These are phyloP conservation scores for Phialophora tarda DNA, from an alignment of 2,329 filamentous ascomycete species.

Conservation along the genomic window DNA sequence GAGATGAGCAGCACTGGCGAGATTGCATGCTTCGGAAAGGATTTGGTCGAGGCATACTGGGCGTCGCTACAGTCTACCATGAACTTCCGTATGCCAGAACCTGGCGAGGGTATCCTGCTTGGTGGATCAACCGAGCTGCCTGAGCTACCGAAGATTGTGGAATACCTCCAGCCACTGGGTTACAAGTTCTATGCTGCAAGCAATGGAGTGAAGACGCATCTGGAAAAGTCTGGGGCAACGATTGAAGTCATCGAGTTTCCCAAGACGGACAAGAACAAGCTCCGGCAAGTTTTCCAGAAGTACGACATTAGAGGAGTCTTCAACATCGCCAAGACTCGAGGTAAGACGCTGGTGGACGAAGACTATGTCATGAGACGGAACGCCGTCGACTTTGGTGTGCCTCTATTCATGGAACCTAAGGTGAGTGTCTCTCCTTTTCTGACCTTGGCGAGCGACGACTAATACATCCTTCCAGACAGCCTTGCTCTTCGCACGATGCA, in stretches of 20 bases:
- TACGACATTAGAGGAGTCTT: slow-evolving; percentile 96
- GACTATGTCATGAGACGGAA: slow-evolving; percentile 99
- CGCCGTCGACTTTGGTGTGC: slow-evolving; percentile 96
- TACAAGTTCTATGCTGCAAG: slow-evolving; percentile 94
- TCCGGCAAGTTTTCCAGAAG: slow-evolving; percentile 94
- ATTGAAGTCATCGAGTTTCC: slow-evolving; percentile 97
- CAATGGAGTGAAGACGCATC: slow-evolving; percentile 77
- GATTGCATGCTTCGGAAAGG: slow-evolving; percentile 97
- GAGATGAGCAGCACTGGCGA: slow-evolving; percentile 98
- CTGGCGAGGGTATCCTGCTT: slow-evolving; percentile 92
- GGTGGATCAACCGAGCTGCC: slow-evolving; percentile 79
- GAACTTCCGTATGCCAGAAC: slow-evolving; percentile 97
- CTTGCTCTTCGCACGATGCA: slow-evolving; percentile 92
- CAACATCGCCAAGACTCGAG: slow-evolving; percentile 85
- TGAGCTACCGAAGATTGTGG: slow-evolving; percentile 76
- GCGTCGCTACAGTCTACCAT: slow-evolving; percentile 92
- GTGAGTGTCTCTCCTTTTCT: slow-evolving; percentile 22
- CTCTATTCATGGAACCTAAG: slow-evolving; percentile 66
- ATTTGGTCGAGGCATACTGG: slow-evolving; percentile 98
- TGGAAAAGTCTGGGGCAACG: slow-evolving; percentile 62
- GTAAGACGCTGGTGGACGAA: slow-evolving; percentile 83
- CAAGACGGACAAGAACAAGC: slow-evolving; percentile 90
- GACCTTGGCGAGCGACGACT: slow-evolving; percentile 38
- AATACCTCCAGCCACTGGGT: slow-evolving; percentile 84
- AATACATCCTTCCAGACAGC: slow-evolving; percentile 70